A percentile compares a stretch with the other conserved stretches of the same genome.
phyloP scores from a whole-genome alignment of 192 early-diverging fungal species.

The Borealophlyctis nickersoniae region DNA sequence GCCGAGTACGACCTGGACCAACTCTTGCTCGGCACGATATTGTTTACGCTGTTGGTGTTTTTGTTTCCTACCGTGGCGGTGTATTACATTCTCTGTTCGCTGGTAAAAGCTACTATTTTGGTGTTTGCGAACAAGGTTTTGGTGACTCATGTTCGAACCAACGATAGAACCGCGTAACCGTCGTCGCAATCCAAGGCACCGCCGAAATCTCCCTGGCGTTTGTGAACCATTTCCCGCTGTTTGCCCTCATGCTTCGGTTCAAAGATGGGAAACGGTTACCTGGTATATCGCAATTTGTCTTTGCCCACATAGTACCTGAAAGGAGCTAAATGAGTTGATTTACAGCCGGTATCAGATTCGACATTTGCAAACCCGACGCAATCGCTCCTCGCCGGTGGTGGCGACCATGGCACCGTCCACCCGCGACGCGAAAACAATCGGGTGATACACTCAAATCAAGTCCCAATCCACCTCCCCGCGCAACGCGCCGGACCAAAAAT shows the following conservation, averaged over 20 bases:
- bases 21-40: slow-evolving; percentile 86
- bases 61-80: slow-evolving; percentile 93
- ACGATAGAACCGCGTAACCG: slow-evolving; percentile 68
- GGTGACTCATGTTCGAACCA: background rate
- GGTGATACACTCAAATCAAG: too few species aligned
- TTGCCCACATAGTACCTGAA: too few species aligned
- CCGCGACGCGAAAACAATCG: too few species aligned
- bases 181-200: slow-evolving; percentile 75
- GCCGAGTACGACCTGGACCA: slow-evolving; percentile 96
- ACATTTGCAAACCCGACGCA: too few species aligned
- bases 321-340: too few species aligned
- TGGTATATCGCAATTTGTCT: too few species aligned
- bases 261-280: slow-evolving; percentile 86
- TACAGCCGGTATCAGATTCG: slow-evolving; percentile 10
- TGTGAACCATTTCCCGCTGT: slow-evolving; percentile 95
- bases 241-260: slow-evolving; percentile 84
- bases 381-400: too few species aligned
- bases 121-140: background rate
- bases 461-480: too few species aligned
- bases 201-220: slow-evolving; percentile 84
- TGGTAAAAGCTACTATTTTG: slow-evolving; percentile 46
- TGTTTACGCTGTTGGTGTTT: slow-evolving; percentile 91
- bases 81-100: slow-evolving; percentile 87
- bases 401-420: too few species aligned
- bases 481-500: background rate